phyloP scores from a whole-genome alignment of 345 rosid genomes.

The Hibiscus tridactylites region DNA sequence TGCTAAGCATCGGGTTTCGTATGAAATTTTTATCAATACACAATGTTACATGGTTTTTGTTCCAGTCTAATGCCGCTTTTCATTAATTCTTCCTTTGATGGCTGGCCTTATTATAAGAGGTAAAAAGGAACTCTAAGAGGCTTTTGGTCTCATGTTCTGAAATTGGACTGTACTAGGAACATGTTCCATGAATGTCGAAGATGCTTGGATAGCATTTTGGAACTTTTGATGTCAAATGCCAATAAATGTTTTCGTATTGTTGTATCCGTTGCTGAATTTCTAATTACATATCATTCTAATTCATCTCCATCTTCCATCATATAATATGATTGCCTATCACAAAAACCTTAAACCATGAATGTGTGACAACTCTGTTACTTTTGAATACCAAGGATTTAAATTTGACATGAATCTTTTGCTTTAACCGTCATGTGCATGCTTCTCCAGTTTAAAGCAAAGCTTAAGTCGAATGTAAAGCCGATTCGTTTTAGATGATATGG shows the following conservation, averaged over 20 bases:
- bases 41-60: neutral
- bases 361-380: neutral
- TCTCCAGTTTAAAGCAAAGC: neutral
- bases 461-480: too few relatives aligned
- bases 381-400: neutral
- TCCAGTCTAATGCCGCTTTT: neutral
- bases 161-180: neutral
- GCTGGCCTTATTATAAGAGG: neutral
- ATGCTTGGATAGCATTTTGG: neutral
- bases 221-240: neutral
- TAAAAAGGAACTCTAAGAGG: neutral
- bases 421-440: neutral
- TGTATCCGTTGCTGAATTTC: neutral
- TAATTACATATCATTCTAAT: neutral
- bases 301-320: too few relatives aligned
- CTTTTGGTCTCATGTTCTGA: neutral
- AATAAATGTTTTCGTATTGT: neutral
- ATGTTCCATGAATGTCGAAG: neutral
- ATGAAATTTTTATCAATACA: neutral
- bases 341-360: neutral
- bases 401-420: neutral
- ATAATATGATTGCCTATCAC: neutral
- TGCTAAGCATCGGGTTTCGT: neutral
- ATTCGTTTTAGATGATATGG: too few relatives aligned
- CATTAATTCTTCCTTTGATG: neutral